Base-by-base conservation (phyloP, 495 filamentous ascomycete genomes). In the Penicillium canariense region DNA sequence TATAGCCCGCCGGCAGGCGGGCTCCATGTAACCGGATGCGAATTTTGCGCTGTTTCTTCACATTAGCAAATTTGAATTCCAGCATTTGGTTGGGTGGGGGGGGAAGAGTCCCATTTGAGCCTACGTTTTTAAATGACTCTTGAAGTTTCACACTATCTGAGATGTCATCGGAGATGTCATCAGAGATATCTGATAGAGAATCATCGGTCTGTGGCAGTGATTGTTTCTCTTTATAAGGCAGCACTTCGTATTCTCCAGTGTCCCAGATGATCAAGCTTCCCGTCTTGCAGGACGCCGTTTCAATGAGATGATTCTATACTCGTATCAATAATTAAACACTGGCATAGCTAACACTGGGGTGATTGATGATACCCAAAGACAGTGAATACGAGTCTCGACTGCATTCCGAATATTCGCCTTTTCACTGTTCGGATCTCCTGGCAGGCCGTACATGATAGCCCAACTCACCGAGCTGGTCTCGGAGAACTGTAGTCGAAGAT, bases 261-360 rank as follows among this genome's bases (percentile, higher is more conserved):
- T 88, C 85, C 85, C 85, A 88, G 31, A 88, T 84, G 12, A 88
- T 77, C 14, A 88, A 70, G 14, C 81, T 86, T 2, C 85, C 85
- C 0, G 83, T 86, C 11, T 69, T 68, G 10, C 56, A 43, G 2
- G 81, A 84, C 6, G 81, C 85, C 0, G 82, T 84, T 59, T 88
- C 85, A 40, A 86, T 80, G 6, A 87, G 77, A 64, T 88, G 83
- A 52, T 86, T 87, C 82, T 87, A 50, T 26, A 45, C 15, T 10
- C 10, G 10, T 9, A 26, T 53, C 10, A 45, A 28, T 7, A 27
- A 6, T 3, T 9, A 8, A 1, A 35, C 7, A n/a, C n/a, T n/a
- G n/a, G n/a, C n/a, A n/a, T n/a, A n/a, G n/a, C n/a, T n/a, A n/a
- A n/a, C n/a, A n/a, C n/a, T n/a, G n/a, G n/a, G n/a, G n/a, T n/a